Percentiles rank a stretch among this genome's conserved stretches.
These are phyloP conservation scores for Nitzschia inconspicua DNA, from an alignment of 108 stramenopile species.

Conservation along the genomic window DNA sequence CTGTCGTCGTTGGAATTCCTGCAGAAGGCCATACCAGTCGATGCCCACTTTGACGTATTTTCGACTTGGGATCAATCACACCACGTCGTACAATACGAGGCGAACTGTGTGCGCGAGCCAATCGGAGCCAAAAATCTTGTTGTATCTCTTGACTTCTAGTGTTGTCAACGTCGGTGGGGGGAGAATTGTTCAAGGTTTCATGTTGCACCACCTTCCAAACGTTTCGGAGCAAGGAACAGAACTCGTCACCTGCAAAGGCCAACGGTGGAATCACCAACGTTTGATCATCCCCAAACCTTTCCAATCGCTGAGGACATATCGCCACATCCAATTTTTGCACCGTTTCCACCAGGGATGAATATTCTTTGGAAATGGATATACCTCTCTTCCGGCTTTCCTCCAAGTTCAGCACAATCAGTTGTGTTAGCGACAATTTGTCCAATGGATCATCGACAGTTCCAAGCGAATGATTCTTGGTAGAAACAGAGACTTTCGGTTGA, in stretches of 20 bases:
- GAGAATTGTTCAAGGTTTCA: neutral
- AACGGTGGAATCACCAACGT: constrained; percentile 62
- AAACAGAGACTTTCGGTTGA: neutral
- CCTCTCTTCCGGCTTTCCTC: neutral
- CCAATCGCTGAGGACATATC: constrained; percentile 43
- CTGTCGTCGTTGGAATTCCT: constrained; percentile 18
- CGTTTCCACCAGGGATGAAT: constrained; percentile 12
- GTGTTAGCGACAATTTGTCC: neutral
- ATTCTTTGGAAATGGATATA: neutral
- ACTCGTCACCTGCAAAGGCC: constrained; percentile 34
- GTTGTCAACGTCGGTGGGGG: neutral
- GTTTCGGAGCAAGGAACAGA: constrained; percentile 2
- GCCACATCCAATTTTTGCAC: constrained; percentile 14
- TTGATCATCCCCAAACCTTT: constrained; percentile 76
- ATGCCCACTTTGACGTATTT: constrained; percentile 72
- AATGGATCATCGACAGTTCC: neutral
- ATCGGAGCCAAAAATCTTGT: constrained; percentile 43
- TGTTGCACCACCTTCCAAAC: neutral
- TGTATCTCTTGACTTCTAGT: neutral
- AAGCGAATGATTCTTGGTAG: neutral
- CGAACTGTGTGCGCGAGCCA: constrained; percentile 35
- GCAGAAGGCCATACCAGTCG: constrained; percentile 56
- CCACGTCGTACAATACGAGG: constrained; percentile 71
- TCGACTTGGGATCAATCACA: constrained; percentile 69
- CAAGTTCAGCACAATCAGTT: neutral